Evolutionary conservation across 257 asterid species (phyloP).

Genomic region (Nicotiana sylvestris): DNA sequence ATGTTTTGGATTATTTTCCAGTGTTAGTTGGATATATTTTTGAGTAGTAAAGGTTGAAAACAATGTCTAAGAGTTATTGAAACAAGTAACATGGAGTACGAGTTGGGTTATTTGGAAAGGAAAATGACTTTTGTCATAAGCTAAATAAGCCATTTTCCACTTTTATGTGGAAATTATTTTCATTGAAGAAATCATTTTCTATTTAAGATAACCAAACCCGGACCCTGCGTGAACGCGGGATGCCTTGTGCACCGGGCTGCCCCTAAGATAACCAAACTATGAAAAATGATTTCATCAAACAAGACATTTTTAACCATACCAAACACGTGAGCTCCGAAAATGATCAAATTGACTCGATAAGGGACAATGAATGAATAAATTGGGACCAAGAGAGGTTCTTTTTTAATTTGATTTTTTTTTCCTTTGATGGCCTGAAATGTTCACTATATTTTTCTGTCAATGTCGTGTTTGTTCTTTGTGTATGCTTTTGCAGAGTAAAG

Average conservation of each 20-base stretch:
- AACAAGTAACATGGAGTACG: background rate
- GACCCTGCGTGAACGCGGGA: too few species aligned
- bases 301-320: background rate
- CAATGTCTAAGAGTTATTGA: background rate
- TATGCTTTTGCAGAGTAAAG: conserved; percentile 39
- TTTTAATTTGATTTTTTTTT: background rate
- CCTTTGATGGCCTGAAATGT: background rate
- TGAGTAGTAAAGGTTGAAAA: background rate
- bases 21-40: background rate
- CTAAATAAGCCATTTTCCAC: background rate
- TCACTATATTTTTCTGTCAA: background rate
- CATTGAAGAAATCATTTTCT: background rate
- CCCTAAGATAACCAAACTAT: background rate
- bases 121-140: background rate
- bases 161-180: background rate
- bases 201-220: background rate
- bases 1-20: background rate
- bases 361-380: too few species aligned
- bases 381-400: too few species aligned
- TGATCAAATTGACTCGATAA: background rate
- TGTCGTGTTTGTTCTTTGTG: background rate
- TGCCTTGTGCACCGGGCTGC: too few species aligned
- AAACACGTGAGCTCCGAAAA: background rate
- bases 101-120: background rate
- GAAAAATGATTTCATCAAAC: background rate